These are phyloP conservation scores for Mucor mucedo DNA, from an alignment of 371 early-diverging fungal species.

Conservation along the genomic window DNA sequence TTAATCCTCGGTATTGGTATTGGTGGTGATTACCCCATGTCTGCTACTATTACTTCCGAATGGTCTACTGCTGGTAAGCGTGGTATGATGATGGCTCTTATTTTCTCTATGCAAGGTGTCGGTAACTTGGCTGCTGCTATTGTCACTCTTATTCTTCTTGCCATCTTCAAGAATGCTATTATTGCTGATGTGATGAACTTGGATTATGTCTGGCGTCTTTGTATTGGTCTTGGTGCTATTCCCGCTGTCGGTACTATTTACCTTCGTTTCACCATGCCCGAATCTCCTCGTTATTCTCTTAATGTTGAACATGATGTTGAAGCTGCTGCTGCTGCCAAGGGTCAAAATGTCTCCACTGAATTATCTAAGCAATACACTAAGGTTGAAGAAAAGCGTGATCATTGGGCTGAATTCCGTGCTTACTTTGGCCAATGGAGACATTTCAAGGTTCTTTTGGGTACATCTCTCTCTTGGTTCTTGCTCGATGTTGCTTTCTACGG, in stretches of 20 bases:
- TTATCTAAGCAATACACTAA: slow-evolving; percentile 44
- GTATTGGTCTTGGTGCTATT: slow-evolving; percentile 81
- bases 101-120: slow-evolving; percentile 93
- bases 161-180: slow-evolving; percentile 71
- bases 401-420: slow-evolving; percentile 68
- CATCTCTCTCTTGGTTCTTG: slow-evolving; percentile 82
- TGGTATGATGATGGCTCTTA: slow-evolving; percentile 75
- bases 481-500: slow-evolving; percentile 92
- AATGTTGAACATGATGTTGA: slow-evolving; percentile 75
- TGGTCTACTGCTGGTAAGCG: slow-evolving; percentile 76
- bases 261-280: slow-evolving; percentile 91
- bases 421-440: slow-evolving; percentile 84
- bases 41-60: slow-evolving; percentile 88
- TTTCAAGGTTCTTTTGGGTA: slow-evolving; percentile 78
- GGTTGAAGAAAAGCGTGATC: slow-evolving; percentile 51
- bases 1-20: slow-evolving; percentile 85
- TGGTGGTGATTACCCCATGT: slow-evolving; percentile 87
- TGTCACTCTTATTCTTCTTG: slow-evolving; percentile 70
- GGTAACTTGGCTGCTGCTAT: slow-evolving; percentile 84
- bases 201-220: slow-evolving; percentile 89
- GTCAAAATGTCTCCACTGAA: slow-evolving; percentile 42
- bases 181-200: slow-evolving; percentile 65
- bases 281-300: slow-evolving; percentile 87
- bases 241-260: slow-evolving; percentile 87
- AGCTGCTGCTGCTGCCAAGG: slow-evolving; percentile 65